Percentiles rank a stretch among this genome's conserved stretches.
Evolutionary conservation across 192 early-diverging fungal genomes (phyloP).

Genomic region (Entophlyctis luteolus): DNA sequence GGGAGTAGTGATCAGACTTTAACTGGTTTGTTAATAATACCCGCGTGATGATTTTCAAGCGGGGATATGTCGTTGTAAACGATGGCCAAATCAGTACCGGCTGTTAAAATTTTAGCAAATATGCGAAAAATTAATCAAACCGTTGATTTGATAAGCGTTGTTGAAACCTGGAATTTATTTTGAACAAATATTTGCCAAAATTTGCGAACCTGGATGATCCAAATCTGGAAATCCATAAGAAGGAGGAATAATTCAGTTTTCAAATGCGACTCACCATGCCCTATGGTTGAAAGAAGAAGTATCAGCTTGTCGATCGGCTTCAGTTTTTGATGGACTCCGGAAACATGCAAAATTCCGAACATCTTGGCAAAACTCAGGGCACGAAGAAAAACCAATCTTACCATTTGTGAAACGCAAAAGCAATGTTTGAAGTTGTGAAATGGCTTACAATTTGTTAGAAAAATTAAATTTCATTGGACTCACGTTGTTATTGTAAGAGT

Average conservation of each 20-base stretch:
- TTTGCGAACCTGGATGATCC: conserved; percentile 23
- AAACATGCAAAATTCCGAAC: conserved; percentile 44
- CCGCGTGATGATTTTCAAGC: conserved; percentile 51
- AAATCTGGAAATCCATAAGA: conserved; percentile 22
- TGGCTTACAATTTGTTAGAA: conserved; percentile 10
- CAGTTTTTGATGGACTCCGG: conserved; percentile 31
- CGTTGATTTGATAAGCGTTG: conserved; percentile 53
- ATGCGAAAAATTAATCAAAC: not conserved
- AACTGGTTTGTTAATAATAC: conserved; percentile 1
- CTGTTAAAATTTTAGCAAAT: not conserved
- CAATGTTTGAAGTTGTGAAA: conserved; percentile 57
- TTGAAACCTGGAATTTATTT: conserved; percentile 47
- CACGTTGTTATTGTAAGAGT: conserved; percentile 45
- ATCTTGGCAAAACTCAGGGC: conserved; percentile 19
- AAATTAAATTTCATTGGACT: not conserved
- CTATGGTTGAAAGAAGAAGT: conserved; percentile 33
- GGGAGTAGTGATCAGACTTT: not conserved
- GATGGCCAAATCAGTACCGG: conserved; percentile 44
- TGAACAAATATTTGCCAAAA: not conserved
- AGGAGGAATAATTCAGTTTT: not conserved
- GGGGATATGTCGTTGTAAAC: conserved; percentile 55
- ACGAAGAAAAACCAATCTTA: not conserved
- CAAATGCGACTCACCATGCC: conserved; percentile 11
- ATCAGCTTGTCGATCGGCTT: conserved; percentile 40
- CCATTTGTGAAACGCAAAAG: conserved; percentile 57